Percentiles rank a stretch among this genome's conserved stretches.
These are phyloP conservation scores for Candida peoriensis DNA, from an alignment of 805 yeast genomes.

Conservation along the genomic window DNA sequence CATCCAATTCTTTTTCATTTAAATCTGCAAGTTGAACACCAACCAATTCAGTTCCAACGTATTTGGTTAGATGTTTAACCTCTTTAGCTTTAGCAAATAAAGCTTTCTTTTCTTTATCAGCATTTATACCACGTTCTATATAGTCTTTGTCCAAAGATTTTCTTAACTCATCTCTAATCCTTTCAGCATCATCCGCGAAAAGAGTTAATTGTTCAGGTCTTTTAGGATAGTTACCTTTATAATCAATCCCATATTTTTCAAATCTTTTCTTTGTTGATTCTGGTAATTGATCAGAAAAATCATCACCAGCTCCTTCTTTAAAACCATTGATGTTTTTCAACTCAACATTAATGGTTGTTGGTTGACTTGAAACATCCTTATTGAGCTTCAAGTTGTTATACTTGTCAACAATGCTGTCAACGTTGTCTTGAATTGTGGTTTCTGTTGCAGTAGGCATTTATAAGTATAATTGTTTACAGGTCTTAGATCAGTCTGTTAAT, in stretches of 20 bases:
- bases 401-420: constrained; percentile 6
- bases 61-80: constrained; percentile 38
- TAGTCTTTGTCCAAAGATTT: constrained; percentile 27
- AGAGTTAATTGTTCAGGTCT: constrained; percentile 34
- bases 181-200: constrained; percentile 36
- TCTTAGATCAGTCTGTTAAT: no score
- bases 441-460: constrained; percentile 1
- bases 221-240: constrained; percentile 35
- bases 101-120: constrained; percentile 39
- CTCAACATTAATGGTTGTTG: constrained; percentile 5
- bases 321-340: constrained; percentile 8
- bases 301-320: constrained; percentile 12
- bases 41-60: constrained; percentile 45
- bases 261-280: constrained; percentile 27
- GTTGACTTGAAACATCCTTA: background rate
- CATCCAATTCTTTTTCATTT: constrained; percentile 39
- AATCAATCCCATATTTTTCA: constrained; percentile 30
- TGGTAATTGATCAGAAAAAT: constrained; percentile 18
- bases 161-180: constrained; percentile 25
- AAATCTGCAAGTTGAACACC: constrained; percentile 41
- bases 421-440: constrained; percentile 4
- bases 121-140: constrained; percentile 31
- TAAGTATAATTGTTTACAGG: no score
- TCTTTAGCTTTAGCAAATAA: constrained; percentile 36
- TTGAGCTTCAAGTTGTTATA: constrained; percentile 3